Conservation (phyloP, 208 protist genomes). For the Leishmania braziliensis region DNA sequence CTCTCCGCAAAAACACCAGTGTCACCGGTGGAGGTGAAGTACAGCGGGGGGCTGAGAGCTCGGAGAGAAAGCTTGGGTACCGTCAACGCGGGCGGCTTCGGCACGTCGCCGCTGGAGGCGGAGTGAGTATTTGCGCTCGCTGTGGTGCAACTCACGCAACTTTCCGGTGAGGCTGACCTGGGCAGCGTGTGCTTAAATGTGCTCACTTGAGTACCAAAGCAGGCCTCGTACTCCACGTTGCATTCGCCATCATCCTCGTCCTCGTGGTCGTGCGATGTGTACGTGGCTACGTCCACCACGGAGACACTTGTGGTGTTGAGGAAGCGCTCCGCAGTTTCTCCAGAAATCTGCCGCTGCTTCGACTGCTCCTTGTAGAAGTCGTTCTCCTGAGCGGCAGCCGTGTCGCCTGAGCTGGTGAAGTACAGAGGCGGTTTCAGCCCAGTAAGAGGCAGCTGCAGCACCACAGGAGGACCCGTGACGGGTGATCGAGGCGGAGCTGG, state of each 20-base stretch:
- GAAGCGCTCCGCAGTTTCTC: slow-evolving; percentile 14
- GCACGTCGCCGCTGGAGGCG: not conserved
- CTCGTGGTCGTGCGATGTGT: slow-evolving; percentile 16
- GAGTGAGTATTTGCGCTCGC: not conserved
- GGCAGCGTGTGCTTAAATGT: not conserved
- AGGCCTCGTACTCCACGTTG: slow-evolving; percentile 15
- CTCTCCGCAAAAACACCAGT: slow-evolving; percentile 43
- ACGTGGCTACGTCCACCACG: slow-evolving; percentile 18
- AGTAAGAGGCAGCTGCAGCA: slow-evolving; percentile 38
- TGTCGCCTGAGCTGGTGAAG: slow-evolving; percentile 50
- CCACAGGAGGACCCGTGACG: slow-evolving; percentile 11
- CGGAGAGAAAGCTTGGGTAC: slow-evolving; percentile 59
- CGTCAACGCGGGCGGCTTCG: slow-evolving; percentile 15
- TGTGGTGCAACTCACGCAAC: not conserved
- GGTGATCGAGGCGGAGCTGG: not conserved
- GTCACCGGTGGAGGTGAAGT: slow-evolving; percentile 67
- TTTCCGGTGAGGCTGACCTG: not conserved
- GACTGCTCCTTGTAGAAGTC: slow-evolving; percentile 35
- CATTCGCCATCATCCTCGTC: slow-evolving; percentile 19
- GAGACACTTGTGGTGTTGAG: slow-evolving; percentile 10
- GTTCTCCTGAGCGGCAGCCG: slow-evolving; percentile 38
- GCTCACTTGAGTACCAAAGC: not conserved
- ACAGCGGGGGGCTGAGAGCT: slow-evolving; percentile 50
- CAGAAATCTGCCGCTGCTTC: slow-evolving; percentile 10
- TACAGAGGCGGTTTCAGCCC: slow-evolving; percentile 45